Evolutionary conservation across 345 rosid genomes (phyloP), one percentile per base, ranked within the genome.

Genomic region (Euphorbia lathyris): DNA sequence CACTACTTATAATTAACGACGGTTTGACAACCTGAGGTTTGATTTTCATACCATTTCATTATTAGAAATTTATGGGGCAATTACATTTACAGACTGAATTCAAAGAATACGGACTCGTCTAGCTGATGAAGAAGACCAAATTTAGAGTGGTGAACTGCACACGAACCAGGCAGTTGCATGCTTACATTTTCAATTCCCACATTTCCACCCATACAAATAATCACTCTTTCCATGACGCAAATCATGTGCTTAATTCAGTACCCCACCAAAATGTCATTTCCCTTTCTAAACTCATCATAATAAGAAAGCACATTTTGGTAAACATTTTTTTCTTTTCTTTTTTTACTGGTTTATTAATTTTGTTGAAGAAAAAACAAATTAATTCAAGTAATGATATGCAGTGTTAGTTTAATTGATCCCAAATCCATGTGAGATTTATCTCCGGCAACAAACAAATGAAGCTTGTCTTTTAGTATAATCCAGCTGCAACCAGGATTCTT

Each of bases 401-500:
- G 32, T 55, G 80, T 81, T 73, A 69, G 63, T 64, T 66, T 74
- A 68, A 83, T 80, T 55, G 74, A 82, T 63, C 69, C 80, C 23
- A 73, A 9, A 50, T 76, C 74, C 79, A 52, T 32, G 76, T 79
- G 88, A 64, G 82, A 77, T 67, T 74, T 77, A 70, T 86, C 88
- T 50, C 90, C 87, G 3, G 85, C 65, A 9, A 82, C 80, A 71
- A 88, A 84, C 68, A 80, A 67, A 65, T 82, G 83, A 72, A 83
- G 80, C 50, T 74, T 60, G 66, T 81, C 86, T 34, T 80, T 79
- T 70, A 81, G 23, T 10, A 58, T 62, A 60, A 87, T 82, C 97
- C 97, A 92, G 64, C 96, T 89, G 72, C 83, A 88, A 20, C 96
- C 97, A 1, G 94, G 93, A 77, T 75, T n/a, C n/a, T n/a, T n/a